Evolutionary conservation across 2,329 filamentous ascomycete species (phyloP).

Genomic region (Penicillium digitatum): DNA sequence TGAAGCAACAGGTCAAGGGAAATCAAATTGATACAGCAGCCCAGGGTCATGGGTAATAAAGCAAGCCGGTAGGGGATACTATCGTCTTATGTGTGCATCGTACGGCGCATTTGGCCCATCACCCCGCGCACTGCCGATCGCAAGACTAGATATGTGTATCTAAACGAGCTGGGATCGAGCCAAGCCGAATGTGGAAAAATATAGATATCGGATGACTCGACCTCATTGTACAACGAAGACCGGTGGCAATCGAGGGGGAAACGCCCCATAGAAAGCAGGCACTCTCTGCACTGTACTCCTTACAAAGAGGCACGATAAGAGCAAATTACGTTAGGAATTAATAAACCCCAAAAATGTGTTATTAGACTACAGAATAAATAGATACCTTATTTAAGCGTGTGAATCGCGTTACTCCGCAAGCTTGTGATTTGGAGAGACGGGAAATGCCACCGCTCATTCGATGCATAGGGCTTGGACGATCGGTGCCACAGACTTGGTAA

Average conservation of each 20-base stretch:
- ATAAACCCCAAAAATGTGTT: neutral
- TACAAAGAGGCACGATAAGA: constrained; percentile 1
- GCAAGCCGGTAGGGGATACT: neutral
- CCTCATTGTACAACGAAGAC: neutral
- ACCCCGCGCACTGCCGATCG: constrained; percentile 9
- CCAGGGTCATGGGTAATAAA: neutral
- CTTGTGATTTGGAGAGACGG: constrained; percentile 17
- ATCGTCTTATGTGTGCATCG: constrained; percentile 15
- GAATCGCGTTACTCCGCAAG: constrained; percentile 11
- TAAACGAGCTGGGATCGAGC: neutral
- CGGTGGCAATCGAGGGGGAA: neutral
- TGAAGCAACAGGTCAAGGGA: neutral
- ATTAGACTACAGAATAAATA: neutral
- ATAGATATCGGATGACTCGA: neutral
- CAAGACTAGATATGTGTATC: neutral
- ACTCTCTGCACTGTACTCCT: neutral
- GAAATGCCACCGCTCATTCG: constrained; percentile 6
- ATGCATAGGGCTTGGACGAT: constrained; percentile 8
- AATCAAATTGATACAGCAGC: constrained; percentile 5
- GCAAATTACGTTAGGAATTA: neutral
- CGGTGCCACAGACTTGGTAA: constrained; percentile 19
- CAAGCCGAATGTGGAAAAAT: neutral
- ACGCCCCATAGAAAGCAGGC: neutral
- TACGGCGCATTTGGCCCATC: neutral
- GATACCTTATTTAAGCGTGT: neutral